These are phyloP conservation scores for Vachellia pachyceras DNA, from an alignment of 306 rosid genomes.

Conservation along the genomic window DNA sequence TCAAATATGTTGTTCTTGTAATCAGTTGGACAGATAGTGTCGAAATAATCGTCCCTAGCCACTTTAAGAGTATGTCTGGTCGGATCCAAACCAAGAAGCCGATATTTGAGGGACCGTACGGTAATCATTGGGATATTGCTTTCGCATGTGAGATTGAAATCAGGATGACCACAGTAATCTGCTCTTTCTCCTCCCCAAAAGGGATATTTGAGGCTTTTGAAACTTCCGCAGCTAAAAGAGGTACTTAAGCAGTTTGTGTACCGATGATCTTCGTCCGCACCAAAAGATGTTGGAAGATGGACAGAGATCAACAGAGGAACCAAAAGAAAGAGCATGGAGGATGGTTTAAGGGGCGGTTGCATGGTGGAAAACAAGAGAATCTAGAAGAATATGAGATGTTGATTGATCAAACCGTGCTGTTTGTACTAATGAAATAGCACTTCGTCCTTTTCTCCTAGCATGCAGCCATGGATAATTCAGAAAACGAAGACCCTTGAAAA, in stretches of 20 bases:
- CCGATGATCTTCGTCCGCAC: not conserved
- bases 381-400: not conserved
- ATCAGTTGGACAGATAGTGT: not conserved
- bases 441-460: not conserved
- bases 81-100: conserved; percentile 9
- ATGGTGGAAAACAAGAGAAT: not conserved
- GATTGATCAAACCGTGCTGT: not conserved
- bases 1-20: conserved; percentile 25
- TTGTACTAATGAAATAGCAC: not conserved
- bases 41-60: conserved; percentile 39
- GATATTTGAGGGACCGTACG: conserved; percentile 14
- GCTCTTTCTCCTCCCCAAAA: conserved; percentile 37
- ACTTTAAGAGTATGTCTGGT: not conserved
- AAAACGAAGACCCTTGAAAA: not conserved
- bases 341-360: conserved; percentile 12
- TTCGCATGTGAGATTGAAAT: conserved; percentile 19
- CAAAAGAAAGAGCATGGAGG: conserved; percentile 21
- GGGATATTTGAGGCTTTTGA: conserved; percentile 31
- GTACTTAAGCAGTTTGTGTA: not conserved
- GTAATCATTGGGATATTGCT: not conserved
- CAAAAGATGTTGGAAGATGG: conserved; percentile 14
- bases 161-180: conserved; percentile 10
- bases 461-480: not conserved
- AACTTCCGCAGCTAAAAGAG: conserved; percentile 5
- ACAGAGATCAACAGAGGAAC: conserved; percentile 12